Evolutionary conservation across 2,329 filamentous ascomycete genomes (phyloP).

Genomic region (Juglanconis oblonga): DNA sequence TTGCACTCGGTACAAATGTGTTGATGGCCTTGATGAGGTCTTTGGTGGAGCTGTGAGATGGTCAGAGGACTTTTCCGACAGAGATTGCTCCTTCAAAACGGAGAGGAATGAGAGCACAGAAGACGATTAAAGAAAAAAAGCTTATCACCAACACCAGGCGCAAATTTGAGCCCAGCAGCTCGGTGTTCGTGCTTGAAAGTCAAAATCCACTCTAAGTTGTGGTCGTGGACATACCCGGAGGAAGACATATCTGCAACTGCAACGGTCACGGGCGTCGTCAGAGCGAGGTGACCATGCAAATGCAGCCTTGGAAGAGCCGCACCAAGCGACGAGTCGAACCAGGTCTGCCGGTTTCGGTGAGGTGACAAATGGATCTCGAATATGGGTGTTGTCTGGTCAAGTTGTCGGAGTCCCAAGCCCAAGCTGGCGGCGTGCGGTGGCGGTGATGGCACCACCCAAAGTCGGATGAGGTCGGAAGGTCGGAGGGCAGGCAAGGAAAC

Average conservation of each 20-base stretch:
- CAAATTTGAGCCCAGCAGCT: not conserved
- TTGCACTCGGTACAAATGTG: constrained; percentile 46
- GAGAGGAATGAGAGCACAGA: too few species aligned
- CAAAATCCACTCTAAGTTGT: not conserved
- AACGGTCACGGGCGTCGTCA: not conserved
- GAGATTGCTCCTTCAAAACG: too few species aligned
- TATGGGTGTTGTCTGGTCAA: not conserved
- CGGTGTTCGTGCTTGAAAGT: not conserved
- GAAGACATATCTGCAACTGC: constrained; percentile 11
- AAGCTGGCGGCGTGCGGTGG: not conserved
- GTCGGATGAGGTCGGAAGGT: constrained; percentile 11
- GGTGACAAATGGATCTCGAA: constrained; percentile 17
- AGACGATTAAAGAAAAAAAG: not conserved
- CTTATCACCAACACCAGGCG: not conserved
- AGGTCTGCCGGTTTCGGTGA: constrained; percentile 3
- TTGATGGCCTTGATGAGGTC: constrained; percentile 59
- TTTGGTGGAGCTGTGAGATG: constrained; percentile 50
- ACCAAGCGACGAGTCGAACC: constrained; percentile 10
- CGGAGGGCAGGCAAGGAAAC: not conserved
- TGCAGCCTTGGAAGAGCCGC: constrained; percentile 7
- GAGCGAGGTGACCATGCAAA: constrained; percentile 2
- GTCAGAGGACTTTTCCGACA: constrained; percentile 7
- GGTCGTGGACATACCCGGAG: constrained; percentile 13
- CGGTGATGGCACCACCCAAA: not conserved
- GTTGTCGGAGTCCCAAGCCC: not conserved